Percentiles rank a stretch among this genome's conserved stretches.
Conservation (phyloP, 2,329 filamentous ascomycete genomes). For the Penicillium sp. region DNA sequence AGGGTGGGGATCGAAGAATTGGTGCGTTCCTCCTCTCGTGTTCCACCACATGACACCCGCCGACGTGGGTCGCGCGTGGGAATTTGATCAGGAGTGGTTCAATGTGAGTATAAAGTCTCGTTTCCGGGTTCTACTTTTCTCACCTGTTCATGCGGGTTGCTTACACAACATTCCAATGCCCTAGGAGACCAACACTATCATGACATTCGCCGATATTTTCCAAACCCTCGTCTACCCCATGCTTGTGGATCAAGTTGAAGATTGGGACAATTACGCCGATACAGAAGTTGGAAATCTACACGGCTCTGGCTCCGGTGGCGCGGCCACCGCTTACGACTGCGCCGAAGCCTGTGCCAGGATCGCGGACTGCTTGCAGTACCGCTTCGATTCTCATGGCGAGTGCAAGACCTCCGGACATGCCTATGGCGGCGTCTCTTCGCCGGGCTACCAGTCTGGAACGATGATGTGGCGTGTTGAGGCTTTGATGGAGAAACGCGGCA, state of each 20-base stretch:
- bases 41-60: conserved; percentile 30
- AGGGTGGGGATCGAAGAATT: conserved; percentile 17
- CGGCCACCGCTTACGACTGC: conserved; percentile 15
- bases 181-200: conserved; percentile 15
- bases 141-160: background rate
- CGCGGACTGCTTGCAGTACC: conserved; percentile 20
- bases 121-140: background rate
- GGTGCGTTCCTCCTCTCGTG: conserved; percentile 29
- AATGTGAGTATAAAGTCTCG: conserved; percentile 19
- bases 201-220: conserved; percentile 27
- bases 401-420: conserved; percentile 16
- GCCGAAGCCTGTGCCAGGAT: conserved; percentile 21
- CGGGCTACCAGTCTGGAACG: conserved; percentile 17
- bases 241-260: conserved; percentile 10
- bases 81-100: conserved; percentile 29
- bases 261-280: conserved; percentile 21
- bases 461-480: conserved; percentile 25
- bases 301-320: background rate
- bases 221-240: conserved; percentile 18
- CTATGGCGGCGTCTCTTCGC: conserved; percentile 14
- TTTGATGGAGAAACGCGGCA: conserved; percentile 8
- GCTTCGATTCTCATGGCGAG: conserved; percentile 10
- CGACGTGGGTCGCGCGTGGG: conserved; percentile 26
- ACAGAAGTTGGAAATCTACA: conserved; percentile 2
- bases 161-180: background rate